phyloP scores from a whole-genome alignment of 768 basidiomycete genomes.

The Naganishia vaughanmartiniae region DNA sequence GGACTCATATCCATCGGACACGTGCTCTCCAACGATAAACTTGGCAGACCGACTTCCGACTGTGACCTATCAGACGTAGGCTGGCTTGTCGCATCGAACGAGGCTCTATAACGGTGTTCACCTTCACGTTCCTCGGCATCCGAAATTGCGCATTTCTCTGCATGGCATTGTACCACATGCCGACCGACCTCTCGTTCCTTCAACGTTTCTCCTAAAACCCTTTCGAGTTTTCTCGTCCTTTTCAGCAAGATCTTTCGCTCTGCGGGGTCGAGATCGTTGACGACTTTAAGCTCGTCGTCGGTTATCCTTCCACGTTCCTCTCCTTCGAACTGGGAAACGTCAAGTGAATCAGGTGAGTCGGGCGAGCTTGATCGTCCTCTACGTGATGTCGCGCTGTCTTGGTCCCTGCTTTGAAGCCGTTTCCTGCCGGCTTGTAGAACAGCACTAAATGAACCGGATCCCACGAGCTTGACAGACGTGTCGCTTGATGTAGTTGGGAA shows the following conservation, averaged over 20 bases:
- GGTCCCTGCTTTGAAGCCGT: background rate
- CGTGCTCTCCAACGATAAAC: background rate
- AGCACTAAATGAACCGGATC: conserved; percentile 8
- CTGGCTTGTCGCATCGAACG: background rate
- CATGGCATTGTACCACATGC: conserved; percentile 2
- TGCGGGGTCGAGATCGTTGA: conserved; percentile 4
- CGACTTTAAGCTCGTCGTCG: background rate
- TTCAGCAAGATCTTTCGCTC: conserved; percentile 18
- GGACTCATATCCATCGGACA: background rate
- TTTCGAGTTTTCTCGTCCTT: conserved; percentile 14
- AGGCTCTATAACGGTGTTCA: background rate
- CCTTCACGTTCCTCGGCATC: background rate
- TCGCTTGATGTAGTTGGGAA: background rate
- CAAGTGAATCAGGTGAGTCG: background rate
- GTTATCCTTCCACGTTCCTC: background rate
- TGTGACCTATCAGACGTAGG: background rate
- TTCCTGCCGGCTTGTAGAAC: background rate
- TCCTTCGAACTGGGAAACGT: background rate
- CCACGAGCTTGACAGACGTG: background rate
- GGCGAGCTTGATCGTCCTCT: background rate
- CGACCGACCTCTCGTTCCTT: background rate
- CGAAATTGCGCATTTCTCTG: background rate
- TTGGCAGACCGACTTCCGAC: background rate
- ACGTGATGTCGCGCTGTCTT: background rate
- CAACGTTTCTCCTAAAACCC: conserved; percentile 16